phyloP scores from a whole-genome alignment of 2,329 filamentous ascomycete species.

The Neoarthrinium moseri region DNA sequence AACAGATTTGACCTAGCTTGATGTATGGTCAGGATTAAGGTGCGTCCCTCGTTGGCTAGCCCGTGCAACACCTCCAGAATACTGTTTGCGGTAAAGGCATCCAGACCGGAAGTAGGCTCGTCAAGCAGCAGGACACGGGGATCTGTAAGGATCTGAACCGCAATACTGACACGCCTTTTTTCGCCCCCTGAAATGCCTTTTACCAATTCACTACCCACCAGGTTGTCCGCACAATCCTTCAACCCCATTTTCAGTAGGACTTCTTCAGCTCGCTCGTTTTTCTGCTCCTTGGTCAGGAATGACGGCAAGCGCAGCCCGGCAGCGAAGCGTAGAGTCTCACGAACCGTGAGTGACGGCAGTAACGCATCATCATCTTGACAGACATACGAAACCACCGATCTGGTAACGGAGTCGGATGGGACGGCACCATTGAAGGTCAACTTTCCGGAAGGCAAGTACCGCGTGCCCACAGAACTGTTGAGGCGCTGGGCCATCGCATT shows the following conservation, averaged over 20 bases:
- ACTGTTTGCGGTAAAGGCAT: slow-evolving; percentile 75
- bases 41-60: slow-evolving; percentile 71
- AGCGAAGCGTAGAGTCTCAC: slow-evolving; percentile 70
- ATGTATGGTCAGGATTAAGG: slow-evolving; percentile 74
- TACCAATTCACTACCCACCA: slow-evolving; percentile 69
- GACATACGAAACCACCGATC: slow-evolving; percentile 73
- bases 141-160: slow-evolving; percentile 74
- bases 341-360: slow-evolving; percentile 71
- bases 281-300: slow-evolving; percentile 69
- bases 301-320: slow-evolving; percentile 69
- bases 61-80: slow-evolving; percentile 73
- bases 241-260: slow-evolving; percentile 73
- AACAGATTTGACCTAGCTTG: slow-evolving; percentile 75
- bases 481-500: slow-evolving; percentile 71
- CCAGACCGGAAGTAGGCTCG: slow-evolving; percentile 73
- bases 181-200: slow-evolving; percentile 81
- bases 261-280: slow-evolving; percentile 66
- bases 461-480: slow-evolving; percentile 58
- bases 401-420: slow-evolving; percentile 67
- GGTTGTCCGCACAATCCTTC: slow-evolving; percentile 74
- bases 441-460: slow-evolving; percentile 59
- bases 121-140: slow-evolving; percentile 72
- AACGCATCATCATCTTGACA: slow-evolving; percentile 77
- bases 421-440: slow-evolving; percentile 69
- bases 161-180: slow-evolving; percentile 75